Percentiles rank a stretch among this genome's conserved stretches.
phyloP scores from a whole-genome alignment of 768 basidiomycete species.

The Termitomyces sp. region DNA sequence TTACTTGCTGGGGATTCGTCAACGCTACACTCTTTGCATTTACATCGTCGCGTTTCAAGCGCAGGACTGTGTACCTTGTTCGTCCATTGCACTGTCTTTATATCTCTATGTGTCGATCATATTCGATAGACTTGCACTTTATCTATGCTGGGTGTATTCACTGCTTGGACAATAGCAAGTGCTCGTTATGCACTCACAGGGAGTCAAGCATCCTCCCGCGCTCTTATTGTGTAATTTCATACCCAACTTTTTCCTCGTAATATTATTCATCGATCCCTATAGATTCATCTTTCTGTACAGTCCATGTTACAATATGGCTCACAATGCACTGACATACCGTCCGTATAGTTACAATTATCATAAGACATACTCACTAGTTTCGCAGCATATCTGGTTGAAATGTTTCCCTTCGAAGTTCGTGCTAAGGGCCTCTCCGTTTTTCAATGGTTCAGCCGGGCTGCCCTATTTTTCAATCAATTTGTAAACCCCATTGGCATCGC shows the following conservation, averaged over 20 bases:
- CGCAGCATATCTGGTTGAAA: slow-evolving; percentile 58
- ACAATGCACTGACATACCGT: slow-evolving; percentile 56
- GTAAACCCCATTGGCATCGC: slow-evolving; percentile 60
- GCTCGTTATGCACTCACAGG: slow-evolving; percentile 39
- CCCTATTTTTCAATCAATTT: slow-evolving; percentile 63
- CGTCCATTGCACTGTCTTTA: slow-evolving; percentile 10
- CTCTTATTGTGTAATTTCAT: slow-evolving; percentile 46
- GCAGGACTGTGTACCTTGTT: slow-evolving; percentile 48
- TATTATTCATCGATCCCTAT: not conserved
- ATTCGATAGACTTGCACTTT: slow-evolving; percentile 39
- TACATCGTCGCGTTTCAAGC: slow-evolving; percentile 44
- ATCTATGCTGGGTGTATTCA: slow-evolving; percentile 45
- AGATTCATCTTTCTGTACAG: slow-evolving; percentile 58
- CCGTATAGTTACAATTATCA: not conserved
- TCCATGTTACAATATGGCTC: slow-evolving; percentile 53
- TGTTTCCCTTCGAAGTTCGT: slow-evolving; percentile 63
- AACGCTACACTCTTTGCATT: slow-evolving; percentile 51
- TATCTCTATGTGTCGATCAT: not conserved
- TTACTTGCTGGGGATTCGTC: slow-evolving; percentile 52
- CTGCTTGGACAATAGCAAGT: slow-evolving; percentile 53
- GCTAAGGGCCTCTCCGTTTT: slow-evolving; percentile 60
- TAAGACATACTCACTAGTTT: slow-evolving; percentile 15
- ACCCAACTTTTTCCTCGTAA: not conserved
- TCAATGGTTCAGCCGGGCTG: slow-evolving; percentile 53
- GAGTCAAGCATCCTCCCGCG: slow-evolving; percentile 41